Percentiles rank a stretch among this genome's conserved stretches.
Evolutionary conservation across 2,329 filamentous ascomycete species (phyloP).

Genomic region (Fusarium irregulare): DNA sequence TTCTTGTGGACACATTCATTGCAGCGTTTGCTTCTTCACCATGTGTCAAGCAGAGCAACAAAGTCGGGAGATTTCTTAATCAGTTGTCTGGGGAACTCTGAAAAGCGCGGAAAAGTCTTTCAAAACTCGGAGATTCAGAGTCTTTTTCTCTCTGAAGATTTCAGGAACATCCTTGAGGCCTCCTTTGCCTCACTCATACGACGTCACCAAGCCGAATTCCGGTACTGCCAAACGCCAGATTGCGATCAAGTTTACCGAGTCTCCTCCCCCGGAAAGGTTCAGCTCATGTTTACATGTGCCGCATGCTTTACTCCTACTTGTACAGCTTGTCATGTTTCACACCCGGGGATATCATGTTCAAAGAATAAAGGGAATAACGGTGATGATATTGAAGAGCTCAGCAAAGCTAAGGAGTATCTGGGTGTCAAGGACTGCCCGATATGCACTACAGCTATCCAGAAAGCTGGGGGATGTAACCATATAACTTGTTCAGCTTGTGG

Average conservation of each 20-base stretch:
- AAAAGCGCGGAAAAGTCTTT: conserved; percentile 33
- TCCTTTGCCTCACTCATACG: conserved; percentile 53
- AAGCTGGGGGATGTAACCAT: conserved; percentile 60
- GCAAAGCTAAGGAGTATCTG: conserved; percentile 48
- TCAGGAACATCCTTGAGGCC: conserved; percentile 53
- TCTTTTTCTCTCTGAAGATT: conserved; percentile 43
- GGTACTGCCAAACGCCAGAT: conserved; percentile 57
- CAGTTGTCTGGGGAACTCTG: neutral
- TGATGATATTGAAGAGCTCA: conserved; percentile 43
- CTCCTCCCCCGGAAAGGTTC: neutral
- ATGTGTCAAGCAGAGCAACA: conserved; percentile 27
- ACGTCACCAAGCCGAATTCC: conserved; percentile 48
- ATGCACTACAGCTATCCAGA: conserved; percentile 56
- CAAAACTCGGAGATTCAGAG: conserved; percentile 34
- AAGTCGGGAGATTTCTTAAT: neutral
- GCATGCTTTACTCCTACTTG: conserved; percentile 53
- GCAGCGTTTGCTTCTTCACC: conserved; percentile 53
- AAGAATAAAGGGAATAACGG: conserved; percentile 47
- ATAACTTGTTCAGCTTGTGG: conserved; percentile 56
- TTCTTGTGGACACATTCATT: conserved; percentile 56
- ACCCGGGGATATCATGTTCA: conserved; percentile 50
- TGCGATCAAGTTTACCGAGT: conserved; percentile 57
- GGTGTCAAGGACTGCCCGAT: conserved; percentile 56
- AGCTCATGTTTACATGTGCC: conserved; percentile 48
- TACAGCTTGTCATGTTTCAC: conserved; percentile 50